phyloP scores from a whole-genome alignment of 768 basidiomycete species.

The Leucogyrophana mollusca region DNA sequence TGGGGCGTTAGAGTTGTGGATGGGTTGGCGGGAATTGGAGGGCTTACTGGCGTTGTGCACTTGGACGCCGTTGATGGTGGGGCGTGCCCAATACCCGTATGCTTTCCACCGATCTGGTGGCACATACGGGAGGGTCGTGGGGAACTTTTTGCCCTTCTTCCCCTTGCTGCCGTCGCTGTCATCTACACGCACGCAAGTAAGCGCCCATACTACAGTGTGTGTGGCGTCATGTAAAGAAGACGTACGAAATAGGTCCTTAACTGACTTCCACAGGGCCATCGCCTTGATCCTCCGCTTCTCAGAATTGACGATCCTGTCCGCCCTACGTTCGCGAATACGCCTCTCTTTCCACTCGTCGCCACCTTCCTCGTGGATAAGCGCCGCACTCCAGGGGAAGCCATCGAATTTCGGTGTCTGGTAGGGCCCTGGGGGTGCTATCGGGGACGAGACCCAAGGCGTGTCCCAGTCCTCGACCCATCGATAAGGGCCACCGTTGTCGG shows the following conservation, averaged over 20 bases:
- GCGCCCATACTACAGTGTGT: neutral
- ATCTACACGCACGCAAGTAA: neutral
- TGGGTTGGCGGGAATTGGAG: neutral
- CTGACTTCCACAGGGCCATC: conserved; percentile 5
- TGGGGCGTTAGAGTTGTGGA: conserved; percentile 10
- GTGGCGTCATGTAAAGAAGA: neutral
- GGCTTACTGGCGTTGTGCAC: conserved; percentile 46
- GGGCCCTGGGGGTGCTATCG: neutral
- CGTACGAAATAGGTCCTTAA: conserved; percentile 9
- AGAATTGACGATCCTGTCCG: neutral
- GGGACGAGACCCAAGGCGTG: conserved; percentile 19
- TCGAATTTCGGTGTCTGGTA: conserved; percentile 5
- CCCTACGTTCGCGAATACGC: conserved; percentile 1
- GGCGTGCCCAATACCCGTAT: conserved; percentile 55
- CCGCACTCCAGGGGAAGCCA: neutral
- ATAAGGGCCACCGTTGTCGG: conserved; percentile 13
- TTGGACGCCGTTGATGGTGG: conserved; percentile 36
- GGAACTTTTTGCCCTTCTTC: neutral
- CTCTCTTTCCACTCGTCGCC: conserved; percentile 5
- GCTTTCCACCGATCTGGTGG: conserved; percentile 48
- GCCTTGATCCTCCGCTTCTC: neutral
- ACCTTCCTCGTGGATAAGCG: conserved; percentile 2
- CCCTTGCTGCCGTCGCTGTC: neutral
- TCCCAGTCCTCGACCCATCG: conserved; percentile 14
- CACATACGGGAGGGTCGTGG: conserved; percentile 19